A percentile compares a stretch with the other conserved stretches of the same genome.
These are phyloP conservation scores for Sonneratia alba DNA, from an alignment of 345 rosid genomes.

Conservation along the genomic window DNA sequence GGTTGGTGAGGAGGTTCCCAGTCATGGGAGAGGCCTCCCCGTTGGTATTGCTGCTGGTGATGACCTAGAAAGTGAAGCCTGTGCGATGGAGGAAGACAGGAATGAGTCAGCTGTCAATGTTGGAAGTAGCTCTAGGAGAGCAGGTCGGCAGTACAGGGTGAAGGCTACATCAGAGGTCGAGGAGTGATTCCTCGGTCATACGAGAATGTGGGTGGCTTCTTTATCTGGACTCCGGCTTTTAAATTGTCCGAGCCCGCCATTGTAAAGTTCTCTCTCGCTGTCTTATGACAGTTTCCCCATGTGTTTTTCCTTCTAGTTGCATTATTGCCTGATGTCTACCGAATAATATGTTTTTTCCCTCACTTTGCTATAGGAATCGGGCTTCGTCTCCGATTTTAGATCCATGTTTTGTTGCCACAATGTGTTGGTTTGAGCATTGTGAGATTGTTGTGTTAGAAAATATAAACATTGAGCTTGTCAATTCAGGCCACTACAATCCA, in stretches of 20 bases:
- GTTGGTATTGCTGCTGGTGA: constrained; percentile 35
- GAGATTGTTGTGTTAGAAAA: too few relatives aligned
- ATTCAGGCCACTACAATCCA: too few relatives aligned
- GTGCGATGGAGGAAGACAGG: constrained; percentile 62
- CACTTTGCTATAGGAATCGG: too few relatives aligned
- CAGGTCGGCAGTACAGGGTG: constrained; percentile 48
- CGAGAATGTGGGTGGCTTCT: not conserved
- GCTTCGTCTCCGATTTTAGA: too few relatives aligned
- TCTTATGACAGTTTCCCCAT: too few relatives aligned
- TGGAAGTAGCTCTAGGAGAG: constrained; percentile 15
- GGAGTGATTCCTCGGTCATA: constrained; percentile 6
- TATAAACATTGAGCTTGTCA: too few relatives aligned
- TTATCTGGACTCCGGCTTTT: not conserved
- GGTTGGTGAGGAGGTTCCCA: constrained; percentile 16
- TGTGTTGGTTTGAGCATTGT: too few relatives aligned
- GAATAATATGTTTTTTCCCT: too few relatives aligned
- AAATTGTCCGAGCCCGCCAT: not conserved
- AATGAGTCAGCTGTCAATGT: constrained; percentile 24
- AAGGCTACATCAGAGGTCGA: constrained; percentile 34
- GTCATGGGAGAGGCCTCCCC: constrained; percentile 18
- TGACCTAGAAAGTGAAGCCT: constrained; percentile 25
- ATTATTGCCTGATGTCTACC: too few relatives aligned
- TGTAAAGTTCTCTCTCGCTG: not conserved
- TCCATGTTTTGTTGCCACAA: too few relatives aligned
- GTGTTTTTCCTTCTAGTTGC: too few relatives aligned